A percentile compares a stretch with the other conserved stretches of the same genome.
These are phyloP conservation scores for Beta vulgaris DNA, from an alignment of 148 eudicot species.

Conservation along the genomic window DNA sequence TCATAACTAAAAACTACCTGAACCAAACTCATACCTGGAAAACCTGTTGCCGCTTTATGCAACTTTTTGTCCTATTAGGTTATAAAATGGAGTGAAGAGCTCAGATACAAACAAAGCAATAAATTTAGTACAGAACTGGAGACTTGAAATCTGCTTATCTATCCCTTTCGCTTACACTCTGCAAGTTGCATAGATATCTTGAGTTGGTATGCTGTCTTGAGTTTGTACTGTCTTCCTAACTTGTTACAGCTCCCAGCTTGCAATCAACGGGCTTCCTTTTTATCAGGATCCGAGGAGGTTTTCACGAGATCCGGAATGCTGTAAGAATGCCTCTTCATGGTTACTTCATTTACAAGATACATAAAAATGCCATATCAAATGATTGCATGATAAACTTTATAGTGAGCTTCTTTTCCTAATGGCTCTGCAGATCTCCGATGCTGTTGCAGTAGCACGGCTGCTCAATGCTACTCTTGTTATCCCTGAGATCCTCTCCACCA, in stretches of 20 bases:
- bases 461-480: slow-evolving; percentile 90
- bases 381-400: neutral
- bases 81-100: too few species aligned
- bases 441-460: slow-evolving; percentile 74
- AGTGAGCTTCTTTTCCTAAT: neutral
- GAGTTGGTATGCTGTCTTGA: slow-evolving; percentile 22
- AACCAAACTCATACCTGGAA: too few species aligned
- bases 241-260: slow-evolving; percentile 59
- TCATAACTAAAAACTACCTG: neutral
- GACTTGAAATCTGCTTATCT: neutral
- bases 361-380: neutral
- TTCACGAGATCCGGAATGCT: slow-evolving; percentile 83
- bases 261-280: slow-evolving; percentile 67
- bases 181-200: slow-evolving; percentile 6
- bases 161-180: neutral
- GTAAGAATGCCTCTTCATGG: slow-evolving; percentile 40
- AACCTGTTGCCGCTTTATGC: too few species aligned
- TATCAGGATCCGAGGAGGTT: slow-evolving; percentile 85
- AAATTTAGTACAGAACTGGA: too few species aligned
- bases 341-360: neutral
- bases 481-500: slow-evolving; percentile 88
- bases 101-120: too few species aligned
- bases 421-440: slow-evolving; percentile 66
- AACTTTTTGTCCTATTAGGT: too few species aligned
- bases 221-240: slow-evolving; percentile 36